Conservation (phyloP, 2,329 filamentous ascomycete genomes). For the Colletotrichum sp. region DNA sequence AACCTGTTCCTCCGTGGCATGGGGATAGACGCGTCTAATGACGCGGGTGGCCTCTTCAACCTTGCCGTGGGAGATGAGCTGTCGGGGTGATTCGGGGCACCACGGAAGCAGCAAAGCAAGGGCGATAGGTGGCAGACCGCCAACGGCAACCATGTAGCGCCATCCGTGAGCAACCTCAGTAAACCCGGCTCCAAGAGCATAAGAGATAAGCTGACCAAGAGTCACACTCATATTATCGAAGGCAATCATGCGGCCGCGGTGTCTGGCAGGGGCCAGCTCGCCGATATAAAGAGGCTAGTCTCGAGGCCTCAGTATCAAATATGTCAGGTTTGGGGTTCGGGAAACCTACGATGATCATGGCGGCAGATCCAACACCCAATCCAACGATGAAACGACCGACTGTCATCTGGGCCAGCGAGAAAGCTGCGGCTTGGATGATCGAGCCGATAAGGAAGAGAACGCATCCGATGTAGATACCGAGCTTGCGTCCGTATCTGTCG, state of each 20-base stretch:
- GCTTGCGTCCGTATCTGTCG: constrained; percentile 44
- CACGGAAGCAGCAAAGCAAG: constrained; percentile 47
- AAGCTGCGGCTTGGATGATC: constrained; percentile 38
- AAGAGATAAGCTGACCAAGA: constrained; percentile 45
- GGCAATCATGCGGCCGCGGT: constrained; percentile 53
- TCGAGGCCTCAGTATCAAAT: not conserved
- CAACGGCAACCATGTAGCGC: constrained; percentile 55
- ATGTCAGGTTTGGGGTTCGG: not conserved
- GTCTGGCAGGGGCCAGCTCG: constrained; percentile 55
- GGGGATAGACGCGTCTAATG: constrained; percentile 45
- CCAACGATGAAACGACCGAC: constrained; percentile 52
- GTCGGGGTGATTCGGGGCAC: constrained; percentile 55
- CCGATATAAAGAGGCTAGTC: constrained; percentile 45
- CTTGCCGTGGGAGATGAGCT: constrained; percentile 47
- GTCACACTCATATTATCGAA: constrained; percentile 54
- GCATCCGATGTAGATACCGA: constrained; percentile 44
- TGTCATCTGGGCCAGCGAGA: constrained; percentile 45
- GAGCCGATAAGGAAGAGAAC: constrained; percentile 43
- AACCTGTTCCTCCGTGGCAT: constrained; percentile 46
- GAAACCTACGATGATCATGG: constrained; percentile 46
- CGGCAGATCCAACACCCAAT: constrained; percentile 52
- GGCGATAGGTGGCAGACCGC: constrained; percentile 51
- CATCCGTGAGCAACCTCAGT: constrained; percentile 48
- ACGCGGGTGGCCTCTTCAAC: constrained; percentile 43
- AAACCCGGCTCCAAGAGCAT: constrained; percentile 46